Conservation (phyloP, 176 grass and related monocot genomes). For the Neostapfia colusana region DNA sequence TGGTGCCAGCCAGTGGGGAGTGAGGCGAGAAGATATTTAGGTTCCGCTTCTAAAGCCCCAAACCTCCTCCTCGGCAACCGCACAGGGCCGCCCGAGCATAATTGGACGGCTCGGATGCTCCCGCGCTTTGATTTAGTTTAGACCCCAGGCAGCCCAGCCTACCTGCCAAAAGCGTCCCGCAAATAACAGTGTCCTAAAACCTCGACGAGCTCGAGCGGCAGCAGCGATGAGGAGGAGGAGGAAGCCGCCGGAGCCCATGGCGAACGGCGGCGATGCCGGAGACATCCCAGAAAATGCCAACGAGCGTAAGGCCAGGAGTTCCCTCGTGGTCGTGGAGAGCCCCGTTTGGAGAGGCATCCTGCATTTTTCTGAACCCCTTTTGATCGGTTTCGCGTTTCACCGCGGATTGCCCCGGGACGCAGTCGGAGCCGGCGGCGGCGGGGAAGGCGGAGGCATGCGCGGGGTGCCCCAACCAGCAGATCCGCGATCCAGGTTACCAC, state of each 20-base stretch:
- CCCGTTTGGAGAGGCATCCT: background rate
- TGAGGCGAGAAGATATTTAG: constrained; percentile 1
- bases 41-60: background rate
- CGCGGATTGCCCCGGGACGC: constrained; percentile 68
- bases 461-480: constrained; percentile 80
- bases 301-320: constrained; percentile 46
- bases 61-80: background rate
- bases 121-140: background rate
- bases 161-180: background rate
- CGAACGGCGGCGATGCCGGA: constrained; percentile 20
- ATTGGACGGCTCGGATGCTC: background rate
- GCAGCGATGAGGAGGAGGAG: constrained; percentile 9
- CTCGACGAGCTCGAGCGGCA: constrained; percentile 2
- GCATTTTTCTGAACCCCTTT: background rate
- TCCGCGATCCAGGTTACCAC: constrained; percentile 65
- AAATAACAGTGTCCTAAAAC: background rate
- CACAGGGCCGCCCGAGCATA: background rate
- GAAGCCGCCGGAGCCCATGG: constrained; percentile 24
- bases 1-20: background rate
- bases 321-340: background rate
- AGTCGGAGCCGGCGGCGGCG: constrained; percentile 65
- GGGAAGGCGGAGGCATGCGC: constrained; percentile 72
- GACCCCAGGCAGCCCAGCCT: background rate
- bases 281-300: constrained; percentile 64
- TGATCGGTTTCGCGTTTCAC: constrained; percentile 27